Conservation (phyloP, 305 asterid species). For the Striga hermonthica region DNA sequence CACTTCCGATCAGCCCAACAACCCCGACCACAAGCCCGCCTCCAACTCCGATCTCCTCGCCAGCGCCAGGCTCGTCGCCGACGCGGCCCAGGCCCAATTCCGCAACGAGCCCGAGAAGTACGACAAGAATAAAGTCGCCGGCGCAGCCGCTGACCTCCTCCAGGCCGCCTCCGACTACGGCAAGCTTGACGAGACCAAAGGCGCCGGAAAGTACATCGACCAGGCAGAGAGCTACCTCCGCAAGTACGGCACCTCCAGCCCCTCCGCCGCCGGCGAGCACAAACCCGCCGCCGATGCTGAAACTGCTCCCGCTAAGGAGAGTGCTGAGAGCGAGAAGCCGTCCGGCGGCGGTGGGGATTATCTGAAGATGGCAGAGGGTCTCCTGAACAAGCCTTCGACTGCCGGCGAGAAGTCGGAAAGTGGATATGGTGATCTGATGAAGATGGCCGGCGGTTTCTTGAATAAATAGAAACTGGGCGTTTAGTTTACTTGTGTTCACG, state of each 20-base stretch:
- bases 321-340: constrained; percentile 12
- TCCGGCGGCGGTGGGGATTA: constrained; percentile 35
- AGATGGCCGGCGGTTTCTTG: constrained; percentile 31
- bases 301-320: constrained; percentile 29
- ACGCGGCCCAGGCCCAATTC: constrained; percentile 49
- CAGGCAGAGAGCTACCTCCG: constrained; percentile 79
- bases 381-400: constrained; percentile 32
- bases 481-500: not conserved
- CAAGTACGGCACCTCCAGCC: constrained; percentile 33
- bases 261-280: constrained; percentile 24
- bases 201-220: constrained; percentile 57
- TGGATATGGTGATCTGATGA: not conserved
- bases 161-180: constrained; percentile 57
- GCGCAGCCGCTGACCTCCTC: constrained; percentile 64
- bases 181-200: constrained; percentile 54
- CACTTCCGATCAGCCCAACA: constrained; percentile 25
- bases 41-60: constrained; percentile 32
- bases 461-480: constrained; percentile 24
- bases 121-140: constrained; percentile 53
- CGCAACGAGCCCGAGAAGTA: constrained; percentile 30
- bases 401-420: constrained; percentile 38
- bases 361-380: constrained; percentile 37
- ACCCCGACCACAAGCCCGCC: constrained; percentile 28
- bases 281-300: constrained; percentile 19
- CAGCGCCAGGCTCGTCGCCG: constrained; percentile 55